Evolutionary conservation across 805 yeast species (phyloP), one percentile per base, ranked within the genome.

Genomic region (Scheffersomyces spartinae): DNA sequence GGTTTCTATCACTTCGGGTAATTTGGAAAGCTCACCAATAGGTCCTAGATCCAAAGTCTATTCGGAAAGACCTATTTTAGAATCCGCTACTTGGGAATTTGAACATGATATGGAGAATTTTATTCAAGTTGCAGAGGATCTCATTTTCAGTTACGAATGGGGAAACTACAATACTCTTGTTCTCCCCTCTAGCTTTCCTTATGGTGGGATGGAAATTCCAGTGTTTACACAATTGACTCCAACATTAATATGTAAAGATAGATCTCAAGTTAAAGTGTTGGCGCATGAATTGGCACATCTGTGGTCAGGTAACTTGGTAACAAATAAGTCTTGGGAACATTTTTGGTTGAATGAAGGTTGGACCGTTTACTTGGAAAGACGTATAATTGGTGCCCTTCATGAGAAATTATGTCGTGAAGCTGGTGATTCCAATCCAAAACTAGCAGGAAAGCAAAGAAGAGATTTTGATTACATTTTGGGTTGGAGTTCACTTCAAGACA

Each of bases 141-240:
- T 51, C 34, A 37, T 49, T 6, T 52, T 51, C 31, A 42, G 39
- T 16, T 52, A 52, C 36, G 57, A 52, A 35, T 52, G 59, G 59
- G 26, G 34, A 6, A 33, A 44, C 17, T 52, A 46, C 29, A 54
- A 52, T 35, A 48, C 53, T n/a, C 39, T 52, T 30, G 45, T 52
- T n/a, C 31, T 52, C 12, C 58, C 58, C 1, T 21, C 33, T 18
- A 39, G 48, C 20, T 52, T 50, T 31, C 59, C 59, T 4, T 52
- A 51, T 28, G 59, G 59, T 11, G 59, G 57, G n/a, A 52, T 52
- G 59, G 59, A 52, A 24, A 52, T 47, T 29, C 59, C 59, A 16
- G 50, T 50, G 28, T 34, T 49, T 29, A 49, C 56, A 7, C 50
- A 44, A 28, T 49, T 49, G 31, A 51, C 59, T 5, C 56, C 57